Evolutionary conservation across 495 filamentous ascomycete species (phyloP).

Genomic region (Xylaria longipes): DNA sequence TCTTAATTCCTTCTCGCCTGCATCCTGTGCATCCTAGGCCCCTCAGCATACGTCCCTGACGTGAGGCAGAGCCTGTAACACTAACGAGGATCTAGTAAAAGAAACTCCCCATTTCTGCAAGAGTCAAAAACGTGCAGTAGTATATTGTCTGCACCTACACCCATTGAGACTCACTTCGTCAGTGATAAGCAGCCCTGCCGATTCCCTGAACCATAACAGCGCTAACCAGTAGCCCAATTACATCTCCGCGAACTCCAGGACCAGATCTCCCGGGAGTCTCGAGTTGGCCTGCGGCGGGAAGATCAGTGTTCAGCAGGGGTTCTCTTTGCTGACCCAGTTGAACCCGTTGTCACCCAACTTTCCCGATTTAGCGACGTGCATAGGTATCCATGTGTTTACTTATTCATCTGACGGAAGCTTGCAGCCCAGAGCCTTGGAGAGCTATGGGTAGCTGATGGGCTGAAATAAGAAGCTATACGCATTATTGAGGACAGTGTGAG

Average conservation of each 20-base stretch:
- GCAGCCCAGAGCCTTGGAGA: constrained; percentile 7
- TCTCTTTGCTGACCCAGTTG: neutral
- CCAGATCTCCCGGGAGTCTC: neutral
- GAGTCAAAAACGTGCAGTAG: neutral
- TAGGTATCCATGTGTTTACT: constrained; percentile 11
- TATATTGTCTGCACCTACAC: constrained; percentile 5
- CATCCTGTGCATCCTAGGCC: neutral
- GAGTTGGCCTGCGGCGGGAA: constrained; percentile 8
- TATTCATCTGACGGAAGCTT: neutral
- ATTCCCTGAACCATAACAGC: neutral
- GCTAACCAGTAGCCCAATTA: neutral
- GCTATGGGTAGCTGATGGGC: constrained; percentile 5
- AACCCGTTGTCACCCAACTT: constrained; percentile 11
- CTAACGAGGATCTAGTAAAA: neutral
- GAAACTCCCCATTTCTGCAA: neutral
- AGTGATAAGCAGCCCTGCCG: neutral
- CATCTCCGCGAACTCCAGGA: neutral
- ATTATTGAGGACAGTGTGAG: neutral
- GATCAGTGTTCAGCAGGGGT: constrained; percentile 17
- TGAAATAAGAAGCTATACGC: neutral
- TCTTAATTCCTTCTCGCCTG: neutral
- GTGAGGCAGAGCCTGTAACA: neutral
- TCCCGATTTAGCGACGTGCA: constrained; percentile 27
- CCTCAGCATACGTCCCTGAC: neutral
- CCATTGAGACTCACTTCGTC: neutral